Evolutionary conservation across 495 filamentous ascomycete species (phyloP).

Genomic region (Jackrogersella minutella): DNA sequence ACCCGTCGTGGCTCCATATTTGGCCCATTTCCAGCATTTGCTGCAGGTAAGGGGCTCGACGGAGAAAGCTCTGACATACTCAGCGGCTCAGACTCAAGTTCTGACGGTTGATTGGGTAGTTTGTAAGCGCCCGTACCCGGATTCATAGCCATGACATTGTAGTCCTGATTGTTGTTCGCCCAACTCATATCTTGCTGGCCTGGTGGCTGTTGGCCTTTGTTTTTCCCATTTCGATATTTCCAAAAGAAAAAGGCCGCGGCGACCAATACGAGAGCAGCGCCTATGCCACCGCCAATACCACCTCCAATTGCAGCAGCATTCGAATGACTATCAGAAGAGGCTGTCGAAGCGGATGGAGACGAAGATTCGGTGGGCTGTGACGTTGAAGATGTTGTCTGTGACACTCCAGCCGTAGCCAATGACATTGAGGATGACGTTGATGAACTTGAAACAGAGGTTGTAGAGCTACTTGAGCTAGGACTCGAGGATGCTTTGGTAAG

Average conservation of each 20-base stretch:
- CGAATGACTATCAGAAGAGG: background rate
- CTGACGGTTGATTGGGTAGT: background rate
- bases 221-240: background rate
- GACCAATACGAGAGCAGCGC: slow-evolving; percentile 11
- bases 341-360: background rate
- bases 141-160: background rate
- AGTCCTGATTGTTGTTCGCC: background rate
- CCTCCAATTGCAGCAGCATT: slow-evolving; percentile 4
- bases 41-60: too few species aligned
- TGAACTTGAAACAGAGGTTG: background rate
- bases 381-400: background rate
- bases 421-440: background rate
- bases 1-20: background rate
- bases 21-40: background rate
- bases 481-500: background rate
- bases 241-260: slow-evolving; percentile 10
- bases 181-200: background rate
- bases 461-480: background rate
- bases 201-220: background rate
- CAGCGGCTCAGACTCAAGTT: background rate
- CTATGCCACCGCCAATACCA: slow-evolving; percentile 19
- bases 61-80: background rate
- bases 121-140: background rate
- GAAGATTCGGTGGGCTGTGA: background rate
- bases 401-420: background rate